Evolutionary conservation across 1,284 basidiomycete genomes (phyloP), one percentile per base, ranked within the genome.

Genomic region (Leucoagaricus sp.): DNA sequence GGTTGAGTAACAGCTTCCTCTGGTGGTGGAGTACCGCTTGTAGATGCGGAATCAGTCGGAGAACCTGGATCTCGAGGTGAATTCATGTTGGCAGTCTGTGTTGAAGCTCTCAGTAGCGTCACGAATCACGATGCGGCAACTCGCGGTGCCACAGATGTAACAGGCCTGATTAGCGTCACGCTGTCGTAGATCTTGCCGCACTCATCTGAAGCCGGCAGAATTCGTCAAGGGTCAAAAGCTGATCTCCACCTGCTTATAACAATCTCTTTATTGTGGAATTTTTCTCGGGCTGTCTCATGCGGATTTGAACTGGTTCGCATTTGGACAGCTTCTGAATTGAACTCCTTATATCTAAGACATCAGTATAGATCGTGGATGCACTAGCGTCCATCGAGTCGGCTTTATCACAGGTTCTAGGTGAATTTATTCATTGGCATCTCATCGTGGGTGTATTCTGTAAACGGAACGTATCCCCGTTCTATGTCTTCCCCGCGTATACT

Each of bases 41-140:
- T 74, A 4, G 75, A 70, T 33, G 74, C 72, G 6, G 75, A 76
- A 53, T 65, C 63, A 0, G 72, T 66, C 15, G 72, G 73, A 15
- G 74, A 74, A 31, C 66, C 68, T 58, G 71, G 70, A 19, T 74
- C 75, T 60, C 67, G 65, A 48, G 73, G 73, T 23, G 74, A 76
- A 59, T 75, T 73, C 75, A 76, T 76, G 41, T 49, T 58, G 17
- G 17, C 8, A 25, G 28, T 51, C 49, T 58, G 41, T 13, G 25
- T 12, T 40, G 5, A 29, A 8, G 25, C 21, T 28, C 23, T 17
- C 12, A 15, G 17, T 28, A 21, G 26, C 12, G 13, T 56, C 25
- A 7, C 44, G 31, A 3, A 41, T 29, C 28, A 17, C 23, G n/a
- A 28, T n/a, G n/a, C n/a, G n/a, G n/a, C n/a, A n/a, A n/a, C n/a